phyloP scores from a whole-genome alignment of 306 rosid species.

The Aeschynomene evenia region DNA sequence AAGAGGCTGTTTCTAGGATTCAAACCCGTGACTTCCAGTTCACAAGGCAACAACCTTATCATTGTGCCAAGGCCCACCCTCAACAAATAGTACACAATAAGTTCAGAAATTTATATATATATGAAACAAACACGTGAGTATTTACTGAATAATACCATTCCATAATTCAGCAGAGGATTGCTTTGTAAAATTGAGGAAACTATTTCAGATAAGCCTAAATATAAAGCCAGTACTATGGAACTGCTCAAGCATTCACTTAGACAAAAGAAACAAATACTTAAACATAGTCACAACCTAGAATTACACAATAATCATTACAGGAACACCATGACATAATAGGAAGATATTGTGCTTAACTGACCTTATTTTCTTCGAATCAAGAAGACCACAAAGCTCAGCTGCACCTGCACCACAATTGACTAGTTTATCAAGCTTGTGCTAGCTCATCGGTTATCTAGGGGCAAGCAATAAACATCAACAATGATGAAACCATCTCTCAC shows the following conservation, averaged over 20 bases:
- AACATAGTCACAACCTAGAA: not conserved
- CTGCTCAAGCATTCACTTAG: not conserved
- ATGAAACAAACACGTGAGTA: not conserved
- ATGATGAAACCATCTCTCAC: not conserved
- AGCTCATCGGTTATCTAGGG: not conserved
- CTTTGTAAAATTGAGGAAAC: not conserved
- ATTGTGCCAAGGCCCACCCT: no score
- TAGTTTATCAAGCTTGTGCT: not conserved
- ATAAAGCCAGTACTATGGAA: not conserved
- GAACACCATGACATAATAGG: not conserved
- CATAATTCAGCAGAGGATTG: not conserved
- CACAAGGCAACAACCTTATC: no score
- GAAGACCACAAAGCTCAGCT: conserved; percentile 71
- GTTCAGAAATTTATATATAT: not conserved
- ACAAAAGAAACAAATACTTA: not conserved
- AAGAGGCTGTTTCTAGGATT: no score
- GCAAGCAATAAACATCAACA: not conserved
- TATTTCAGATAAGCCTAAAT: not conserved
- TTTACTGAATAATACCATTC: not conserved
- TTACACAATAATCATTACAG: not conserved
- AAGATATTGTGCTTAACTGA: conserved; percentile 29
- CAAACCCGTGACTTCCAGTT: no score
- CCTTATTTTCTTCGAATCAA: conserved; percentile 82
- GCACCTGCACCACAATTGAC: conserved; percentile 62
- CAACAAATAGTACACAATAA: no score